Conservation (phyloP, 1,284 basidiomycete genomes). For the Macrocystidia cucumis region DNA sequence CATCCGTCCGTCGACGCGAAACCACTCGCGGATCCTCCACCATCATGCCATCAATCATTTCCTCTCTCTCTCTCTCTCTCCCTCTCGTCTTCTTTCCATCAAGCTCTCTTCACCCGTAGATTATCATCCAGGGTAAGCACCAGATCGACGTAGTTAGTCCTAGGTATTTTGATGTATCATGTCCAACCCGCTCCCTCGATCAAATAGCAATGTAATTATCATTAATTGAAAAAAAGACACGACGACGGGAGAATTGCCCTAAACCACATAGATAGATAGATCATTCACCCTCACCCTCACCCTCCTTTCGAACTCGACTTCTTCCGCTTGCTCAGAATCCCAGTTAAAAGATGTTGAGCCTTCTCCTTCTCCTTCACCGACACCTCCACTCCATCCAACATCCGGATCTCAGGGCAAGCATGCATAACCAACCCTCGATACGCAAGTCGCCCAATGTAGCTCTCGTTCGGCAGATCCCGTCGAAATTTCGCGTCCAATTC, state of each 20-base stretch:
- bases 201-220: no score
- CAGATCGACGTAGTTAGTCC: slow-evolving; percentile 6
- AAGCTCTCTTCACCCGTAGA: slow-evolving; percentile 1
- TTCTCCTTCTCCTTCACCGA: slow-evolving; percentile 77
- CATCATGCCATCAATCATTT: slow-evolving; percentile 1
- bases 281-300: slow-evolving; percentile 2
- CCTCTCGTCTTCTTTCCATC: background rate
- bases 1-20: no score
- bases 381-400: slow-evolving; percentile 80
- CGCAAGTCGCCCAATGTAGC: slow-evolving; percentile 77
- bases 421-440: slow-evolving; percentile 86
- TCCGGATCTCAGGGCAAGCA: slow-evolving; percentile 53
- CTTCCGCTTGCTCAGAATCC: slow-evolving; percentile 38
- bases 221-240: no score
- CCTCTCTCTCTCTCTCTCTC: slow-evolving; percentile 1
- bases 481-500: slow-evolving; percentile 82
- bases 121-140: slow-evolving; percentile 4
- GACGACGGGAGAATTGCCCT: no score
- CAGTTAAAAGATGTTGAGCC: slow-evolving; percentile 61
- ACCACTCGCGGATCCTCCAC: no score
- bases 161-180: slow-evolving; percentile 20
- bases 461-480: slow-evolving; percentile 79
- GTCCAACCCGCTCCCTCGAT: slow-evolving; percentile 13
- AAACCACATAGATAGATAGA: no score
- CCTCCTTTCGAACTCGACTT: slow-evolving; percentile 8